Base-by-base conservation (phyloP, 176 grass and related monocot genomes). In the Poa annua region DNA sequence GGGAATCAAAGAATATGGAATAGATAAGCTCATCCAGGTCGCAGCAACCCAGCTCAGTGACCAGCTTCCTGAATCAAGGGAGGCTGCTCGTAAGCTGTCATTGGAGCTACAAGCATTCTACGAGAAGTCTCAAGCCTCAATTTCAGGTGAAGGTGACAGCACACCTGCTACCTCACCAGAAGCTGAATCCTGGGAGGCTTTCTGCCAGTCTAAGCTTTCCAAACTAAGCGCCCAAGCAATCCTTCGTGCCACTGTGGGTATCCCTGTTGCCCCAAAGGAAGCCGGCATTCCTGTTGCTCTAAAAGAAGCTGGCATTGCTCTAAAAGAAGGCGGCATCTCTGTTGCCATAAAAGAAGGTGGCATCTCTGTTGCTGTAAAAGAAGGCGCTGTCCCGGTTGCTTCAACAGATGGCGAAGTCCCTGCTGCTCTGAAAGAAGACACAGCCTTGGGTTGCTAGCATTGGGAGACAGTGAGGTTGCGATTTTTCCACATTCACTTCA, bases 41-140 rank as follows among this genome's bases (percentile, higher is more conserved):
- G 91, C 91, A 19, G 96, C 96, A 74, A 86, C 93, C 63, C 96
- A 99, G 53, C 92, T 99, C n/a, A 92, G 91, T 7, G 96, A 99
- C 64, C 96, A 99, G 55, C 91, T 99, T 81, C 96, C 96, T 32
- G 93, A 99, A 89, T 99, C 96, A 77, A 99, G 96, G 85, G 96
- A 99, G 64, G 93, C 96, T 78, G 96, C 96, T 81, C 87, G 96
- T n/a, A 90, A 89, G 26, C 90, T 95, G 45, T 64, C 90, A 69
- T 70, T 95, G 79, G 87, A 95, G 86, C 85, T 99, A 66, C 96
- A 96, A 73, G 69, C 19, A 42, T 83, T 93, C 77, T 96, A 99
- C 64, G 66, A 81, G 52, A 86, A 88, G 59, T 91, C 39, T 26
- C 89, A 85, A 80, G 71, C 54, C 49, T 75, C 80, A 44, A 69